Evolutionary conservation across 257 asterid species (phyloP).

Genomic region (Galeopsis tetrahit): DNA sequence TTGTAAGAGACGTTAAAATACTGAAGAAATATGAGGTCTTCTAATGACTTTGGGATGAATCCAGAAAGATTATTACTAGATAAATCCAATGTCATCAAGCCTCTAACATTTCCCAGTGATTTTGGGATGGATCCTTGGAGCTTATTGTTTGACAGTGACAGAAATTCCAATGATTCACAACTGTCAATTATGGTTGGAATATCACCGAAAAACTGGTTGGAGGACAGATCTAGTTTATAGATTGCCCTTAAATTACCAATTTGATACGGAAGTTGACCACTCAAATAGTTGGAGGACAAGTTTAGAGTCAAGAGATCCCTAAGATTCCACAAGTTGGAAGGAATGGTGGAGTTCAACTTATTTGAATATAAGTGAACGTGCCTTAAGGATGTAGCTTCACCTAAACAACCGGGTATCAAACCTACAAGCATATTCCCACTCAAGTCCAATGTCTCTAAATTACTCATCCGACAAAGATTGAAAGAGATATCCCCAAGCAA

Average conservation of each 20-base stretch:
- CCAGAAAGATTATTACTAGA: constrained; percentile 1
- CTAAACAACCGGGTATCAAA: constrained; percentile 40
- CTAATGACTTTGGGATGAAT: background rate
- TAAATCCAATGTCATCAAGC: background rate
- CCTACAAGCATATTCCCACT: constrained; percentile 29
- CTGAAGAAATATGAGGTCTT: background rate
- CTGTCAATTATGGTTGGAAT: background rate
- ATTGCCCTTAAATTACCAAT: constrained; percentile 31
- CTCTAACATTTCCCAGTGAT: background rate
- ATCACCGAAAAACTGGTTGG: constrained; percentile 6
- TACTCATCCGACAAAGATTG: constrained; percentile 31
- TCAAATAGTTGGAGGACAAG: constrained; percentile 37
- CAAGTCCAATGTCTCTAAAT: constrained; percentile 13
- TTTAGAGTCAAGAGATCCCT: constrained; percentile 27
- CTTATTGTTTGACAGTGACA: constrained; percentile 34
- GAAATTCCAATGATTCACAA: background rate
- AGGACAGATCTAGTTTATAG: background rate
- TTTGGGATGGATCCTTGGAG: constrained; percentile 19
- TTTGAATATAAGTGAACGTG: constrained; percentile 22
- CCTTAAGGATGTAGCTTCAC: constrained; percentile 27
- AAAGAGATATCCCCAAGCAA: constrained; percentile 26
- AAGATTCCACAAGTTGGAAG: constrained; percentile 34
- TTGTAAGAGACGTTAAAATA: constrained; percentile 38
- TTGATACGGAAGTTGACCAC: constrained; percentile 31
- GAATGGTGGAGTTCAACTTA: constrained; percentile 28